Conservation (phyloP, 78 protist genomes). For the slime mould (Dictyostelium discoideum) region DNA sequence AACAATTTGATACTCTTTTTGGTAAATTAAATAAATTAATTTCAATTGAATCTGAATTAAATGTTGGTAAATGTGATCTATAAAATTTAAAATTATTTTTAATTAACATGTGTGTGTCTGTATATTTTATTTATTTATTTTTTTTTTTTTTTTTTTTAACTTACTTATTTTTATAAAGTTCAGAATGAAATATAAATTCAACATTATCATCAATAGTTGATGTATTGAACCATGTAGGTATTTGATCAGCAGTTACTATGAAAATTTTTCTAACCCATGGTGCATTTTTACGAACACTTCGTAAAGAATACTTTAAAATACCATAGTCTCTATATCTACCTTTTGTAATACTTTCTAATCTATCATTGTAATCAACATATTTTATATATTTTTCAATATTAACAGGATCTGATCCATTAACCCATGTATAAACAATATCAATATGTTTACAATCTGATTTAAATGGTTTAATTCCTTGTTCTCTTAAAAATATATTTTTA, state of each 20-base stretch:
- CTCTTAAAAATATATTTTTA: not conserved
- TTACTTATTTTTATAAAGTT: conserved; percentile 33
- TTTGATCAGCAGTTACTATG: conserved; percentile 17
- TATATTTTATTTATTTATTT: conserved; percentile 86
- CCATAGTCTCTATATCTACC: conserved; percentile 53
- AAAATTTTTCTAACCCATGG: conserved; percentile 36
- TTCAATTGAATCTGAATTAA: conserved; percentile 40
- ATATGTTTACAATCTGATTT: conserved; percentile 34
- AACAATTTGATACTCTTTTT: conserved; percentile 23
- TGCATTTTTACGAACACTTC: conserved; percentile 42
- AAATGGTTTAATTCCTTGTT: not conserved
- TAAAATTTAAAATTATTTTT: not conserved
- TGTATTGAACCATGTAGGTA: conserved; percentile 44
- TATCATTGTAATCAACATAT: conserved; percentile 50
- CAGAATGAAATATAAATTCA: conserved; percentile 26
- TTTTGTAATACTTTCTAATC: not conserved
- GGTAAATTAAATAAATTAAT: conserved; percentile 16
- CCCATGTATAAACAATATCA: conserved; percentile 98
- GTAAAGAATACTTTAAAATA: conserved; percentile 38
- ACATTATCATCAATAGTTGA: conserved; percentile 19
- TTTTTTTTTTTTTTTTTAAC: not conserved
- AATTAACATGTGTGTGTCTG: conserved; percentile 27
- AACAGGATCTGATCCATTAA: conserved; percentile 97
- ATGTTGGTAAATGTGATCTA: conserved; percentile 52
- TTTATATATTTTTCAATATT: conserved; percentile 38